phyloP scores from a whole-genome alignment of 768 basidiomycete species.

The Podaxis sp. region DNA sequence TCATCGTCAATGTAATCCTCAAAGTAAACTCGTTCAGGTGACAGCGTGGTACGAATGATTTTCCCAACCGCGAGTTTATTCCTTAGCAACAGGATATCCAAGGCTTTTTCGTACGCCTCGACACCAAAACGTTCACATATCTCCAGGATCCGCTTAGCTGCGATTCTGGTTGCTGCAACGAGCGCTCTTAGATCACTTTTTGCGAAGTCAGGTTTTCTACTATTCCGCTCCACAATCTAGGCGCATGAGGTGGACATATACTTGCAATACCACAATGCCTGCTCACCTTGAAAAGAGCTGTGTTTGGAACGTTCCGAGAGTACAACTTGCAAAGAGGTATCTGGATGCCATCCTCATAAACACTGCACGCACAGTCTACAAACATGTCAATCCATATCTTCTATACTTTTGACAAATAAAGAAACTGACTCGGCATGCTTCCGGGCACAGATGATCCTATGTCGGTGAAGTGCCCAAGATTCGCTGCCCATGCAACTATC shows the following conservation, averaged over 20 bases:
- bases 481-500: slow-evolving; percentile 29
- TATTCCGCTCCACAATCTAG: slow-evolving; percentile 24
- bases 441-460: slow-evolving; percentile 25
- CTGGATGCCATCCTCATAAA: slow-evolving; percentile 30
- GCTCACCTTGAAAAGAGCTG: slow-evolving; percentile 25
- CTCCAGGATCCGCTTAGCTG: slow-evolving; percentile 23
- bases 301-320: slow-evolving; percentile 23
- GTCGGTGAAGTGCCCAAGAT: slow-evolving; percentile 30
- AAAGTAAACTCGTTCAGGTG: slow-evolving; percentile 21
- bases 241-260: neutral
- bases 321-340: slow-evolving; percentile 29
- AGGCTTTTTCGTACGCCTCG: slow-evolving; percentile 24
- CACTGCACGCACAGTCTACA: slow-evolving; percentile 20
- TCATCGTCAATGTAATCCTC: slow-evolving; percentile 33
- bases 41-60: slow-evolving; percentile 26
- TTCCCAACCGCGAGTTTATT: slow-evolving; percentile 29
- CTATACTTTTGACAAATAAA: neutral
- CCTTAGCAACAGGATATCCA: slow-evolving; percentile 25
- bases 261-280: neutral
- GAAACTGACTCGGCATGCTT: slow-evolving; percentile 21
- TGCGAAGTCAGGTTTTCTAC: slow-evolving; percentile 28
- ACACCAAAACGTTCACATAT: slow-evolving; percentile 28
- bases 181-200: slow-evolving; percentile 28
- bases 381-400: neutral
- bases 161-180: slow-evolving; percentile 28